phyloP scores from a whole-genome alignment of 1,284 basidiomycete species.

The Tylopilus orsonianus region DNA sequence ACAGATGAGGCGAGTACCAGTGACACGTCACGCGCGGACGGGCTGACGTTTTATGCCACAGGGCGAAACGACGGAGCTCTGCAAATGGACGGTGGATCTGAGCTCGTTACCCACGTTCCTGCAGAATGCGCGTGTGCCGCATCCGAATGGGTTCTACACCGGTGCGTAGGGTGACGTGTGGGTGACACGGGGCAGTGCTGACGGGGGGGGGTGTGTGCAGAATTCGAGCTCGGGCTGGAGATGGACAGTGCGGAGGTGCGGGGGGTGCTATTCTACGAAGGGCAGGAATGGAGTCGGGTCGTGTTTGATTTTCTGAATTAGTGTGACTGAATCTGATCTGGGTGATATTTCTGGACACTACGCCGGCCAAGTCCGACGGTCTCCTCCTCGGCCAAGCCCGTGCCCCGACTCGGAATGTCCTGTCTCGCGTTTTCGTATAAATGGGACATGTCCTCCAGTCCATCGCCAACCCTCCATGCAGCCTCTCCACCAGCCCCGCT shows the following conservation, averaged over 20 bases:
- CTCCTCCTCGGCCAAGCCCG: background rate
- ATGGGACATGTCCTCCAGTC: background rate
- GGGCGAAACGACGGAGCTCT: conserved; percentile 71
- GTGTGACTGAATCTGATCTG: background rate
- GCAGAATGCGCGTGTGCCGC: conserved; percentile 55
- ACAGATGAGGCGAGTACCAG: conserved; percentile 61
- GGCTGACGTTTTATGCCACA: conserved; percentile 30
- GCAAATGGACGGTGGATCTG: conserved; percentile 84
- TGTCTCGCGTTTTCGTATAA: background rate
- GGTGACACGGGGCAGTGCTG: background rate
- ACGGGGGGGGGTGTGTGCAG: conserved; percentile 35
- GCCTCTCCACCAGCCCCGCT: conserved; percentile 43
- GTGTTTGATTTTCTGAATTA: conserved; percentile 56
- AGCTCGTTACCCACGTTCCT: conserved; percentile 73
- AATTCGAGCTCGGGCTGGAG: conserved; percentile 79
- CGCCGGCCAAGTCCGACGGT: background rate
- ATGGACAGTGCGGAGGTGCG: conserved; percentile 81
- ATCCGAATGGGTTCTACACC: conserved; percentile 71
- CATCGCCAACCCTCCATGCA: background rate
- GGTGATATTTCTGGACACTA: background rate
- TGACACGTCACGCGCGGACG: conserved; percentile 17
- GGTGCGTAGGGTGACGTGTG: conserved; percentile 40
- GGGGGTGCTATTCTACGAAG: conserved; percentile 69
- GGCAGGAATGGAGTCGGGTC: conserved; percentile 73
- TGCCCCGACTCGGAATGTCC: conserved; percentile 1